Evolutionary conservation across 2,329 filamentous ascomycete genomes (phyloP).

Genomic region (Sclerotinia borealis): DNA sequence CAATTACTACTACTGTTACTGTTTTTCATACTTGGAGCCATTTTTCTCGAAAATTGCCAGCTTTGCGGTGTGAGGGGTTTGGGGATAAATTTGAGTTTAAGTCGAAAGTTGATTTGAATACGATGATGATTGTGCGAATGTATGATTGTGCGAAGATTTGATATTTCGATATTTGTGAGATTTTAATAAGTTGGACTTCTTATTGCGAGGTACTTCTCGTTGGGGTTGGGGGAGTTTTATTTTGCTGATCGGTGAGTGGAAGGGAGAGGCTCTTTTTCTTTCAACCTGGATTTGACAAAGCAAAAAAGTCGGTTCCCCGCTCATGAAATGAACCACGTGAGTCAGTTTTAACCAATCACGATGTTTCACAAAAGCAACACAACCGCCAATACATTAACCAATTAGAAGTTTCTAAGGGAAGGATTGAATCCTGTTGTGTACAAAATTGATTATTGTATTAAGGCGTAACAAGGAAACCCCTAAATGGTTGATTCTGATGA

Average conservation of each 20-base stretch:
- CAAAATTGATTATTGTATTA: no score
- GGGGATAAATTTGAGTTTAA: background rate
- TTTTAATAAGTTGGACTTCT: background rate
- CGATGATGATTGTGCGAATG: background rate
- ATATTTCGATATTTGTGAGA: background rate
- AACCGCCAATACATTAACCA: background rate
- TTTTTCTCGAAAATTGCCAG: conserved; percentile 30
- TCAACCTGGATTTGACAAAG: background rate
- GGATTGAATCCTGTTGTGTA: background rate
- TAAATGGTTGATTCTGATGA: no score
- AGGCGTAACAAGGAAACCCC: no score
- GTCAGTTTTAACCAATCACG: background rate
- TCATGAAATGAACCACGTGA: background rate
- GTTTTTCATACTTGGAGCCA: conserved; percentile 32
- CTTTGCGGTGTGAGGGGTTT: conserved; percentile 24
- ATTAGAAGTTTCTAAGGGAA: conserved; percentile 1
- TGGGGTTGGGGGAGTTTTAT: background rate
- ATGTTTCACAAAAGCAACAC: background rate
- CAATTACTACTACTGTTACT: conserved; percentile 63
- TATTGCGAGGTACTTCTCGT: background rate
- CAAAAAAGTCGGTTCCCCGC: background rate
- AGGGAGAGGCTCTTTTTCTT: background rate
- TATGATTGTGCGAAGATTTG: background rate
- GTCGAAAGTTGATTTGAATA: conserved; percentile 8
- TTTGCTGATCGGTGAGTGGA: background rate